phyloP scores from a whole-genome alignment of 2,329 filamentous ascomycete genomes.

The Fusarium anguioides region DNA sequence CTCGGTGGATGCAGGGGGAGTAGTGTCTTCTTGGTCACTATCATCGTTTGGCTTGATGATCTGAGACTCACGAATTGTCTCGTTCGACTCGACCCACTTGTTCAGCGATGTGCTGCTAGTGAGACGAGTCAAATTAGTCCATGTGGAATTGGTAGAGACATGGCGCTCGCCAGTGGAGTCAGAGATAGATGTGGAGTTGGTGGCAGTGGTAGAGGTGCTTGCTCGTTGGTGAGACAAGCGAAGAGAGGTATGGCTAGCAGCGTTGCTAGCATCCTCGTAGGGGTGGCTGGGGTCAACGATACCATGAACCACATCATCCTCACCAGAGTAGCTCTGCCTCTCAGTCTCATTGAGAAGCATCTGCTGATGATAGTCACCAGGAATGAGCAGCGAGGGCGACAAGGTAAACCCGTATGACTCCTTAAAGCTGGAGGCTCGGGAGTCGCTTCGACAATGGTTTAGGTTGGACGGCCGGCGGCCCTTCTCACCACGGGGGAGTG shows the following conservation, averaged over 20 bases:
- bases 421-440: conserved; percentile 65
- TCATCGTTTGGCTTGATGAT: conserved; percentile 38
- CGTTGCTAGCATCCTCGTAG: conserved; percentile 37
- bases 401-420: conserved; percentile 69
- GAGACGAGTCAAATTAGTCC: conserved; percentile 64
- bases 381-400: conserved; percentile 72
- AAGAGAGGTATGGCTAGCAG: conserved; percentile 30
- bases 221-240: conserved; percentile 56
- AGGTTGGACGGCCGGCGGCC: conserved; percentile 40
- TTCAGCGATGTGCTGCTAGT: conserved; percentile 64
- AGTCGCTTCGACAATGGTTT: conserved; percentile 55
- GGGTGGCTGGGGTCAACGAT: conserved; percentile 30
- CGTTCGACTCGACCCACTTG: conserved; percentile 51
- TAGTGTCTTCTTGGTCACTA: conserved; percentile 42
- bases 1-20: conserved; percentile 44
- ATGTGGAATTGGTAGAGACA: conserved; percentile 64
- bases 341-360: conserved; percentile 55
- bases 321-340: conserved; percentile 48
- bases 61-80: conserved; percentile 47
- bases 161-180: conserved; percentile 63
- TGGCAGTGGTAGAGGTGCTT: conserved; percentile 67
- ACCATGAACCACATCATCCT: conserved; percentile 46
- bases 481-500: conserved; percentile 58
- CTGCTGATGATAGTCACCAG: conserved; percentile 67
- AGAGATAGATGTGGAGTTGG: conserved; percentile 59